Conservation (phyloP, 2,329 filamentous ascomycete species). For the Ploettnerulaceae sp. region DNA sequence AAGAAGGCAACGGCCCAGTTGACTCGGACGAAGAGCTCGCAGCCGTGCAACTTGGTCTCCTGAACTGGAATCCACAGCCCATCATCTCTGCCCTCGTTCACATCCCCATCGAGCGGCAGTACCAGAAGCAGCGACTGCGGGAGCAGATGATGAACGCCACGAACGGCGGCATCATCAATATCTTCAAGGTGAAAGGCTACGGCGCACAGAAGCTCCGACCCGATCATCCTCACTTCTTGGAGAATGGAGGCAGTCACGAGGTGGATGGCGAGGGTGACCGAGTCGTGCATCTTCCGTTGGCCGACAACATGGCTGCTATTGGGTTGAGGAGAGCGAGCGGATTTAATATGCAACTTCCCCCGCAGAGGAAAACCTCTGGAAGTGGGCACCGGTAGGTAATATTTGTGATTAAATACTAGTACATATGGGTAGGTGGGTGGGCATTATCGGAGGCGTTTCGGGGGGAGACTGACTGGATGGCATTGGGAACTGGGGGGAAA, state of each 20-base stretch:
- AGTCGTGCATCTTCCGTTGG: background rate
- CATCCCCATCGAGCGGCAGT: constrained; percentile 57
- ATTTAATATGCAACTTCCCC: constrained; percentile 24
- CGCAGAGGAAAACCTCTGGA: constrained; percentile 10
- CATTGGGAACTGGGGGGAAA: too few relatives aligned
- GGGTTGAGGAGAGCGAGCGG: constrained; percentile 20
- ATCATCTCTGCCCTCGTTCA: constrained; percentile 63
- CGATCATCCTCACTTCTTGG: constrained; percentile 6
- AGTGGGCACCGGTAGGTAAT: background rate
- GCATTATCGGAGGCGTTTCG: too few relatives aligned
- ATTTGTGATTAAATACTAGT: too few relatives aligned
- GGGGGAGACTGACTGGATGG: too few relatives aligned
- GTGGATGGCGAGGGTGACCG: constrained; percentile 1
- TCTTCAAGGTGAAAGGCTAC: constrained; percentile 53
- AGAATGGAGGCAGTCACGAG: constrained; percentile 1
- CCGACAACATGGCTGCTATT: constrained; percentile 15
- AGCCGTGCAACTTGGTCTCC: constrained; percentile 76
- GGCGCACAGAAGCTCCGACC: constrained; percentile 49
- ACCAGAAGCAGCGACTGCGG: constrained; percentile 57
- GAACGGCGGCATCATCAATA: constrained; percentile 60
- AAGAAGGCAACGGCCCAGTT: constrained; percentile 71
- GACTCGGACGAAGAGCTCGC: constrained; percentile 95
- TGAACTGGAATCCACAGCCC: constrained; percentile 72
- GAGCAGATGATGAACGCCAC: constrained; percentile 64
- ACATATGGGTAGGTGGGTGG: too few relatives aligned